These are phyloP conservation scores for Trichoderma gamsii DNA, from an alignment of 495 filamentous ascomycete species.

Conservation along the genomic window DNA sequence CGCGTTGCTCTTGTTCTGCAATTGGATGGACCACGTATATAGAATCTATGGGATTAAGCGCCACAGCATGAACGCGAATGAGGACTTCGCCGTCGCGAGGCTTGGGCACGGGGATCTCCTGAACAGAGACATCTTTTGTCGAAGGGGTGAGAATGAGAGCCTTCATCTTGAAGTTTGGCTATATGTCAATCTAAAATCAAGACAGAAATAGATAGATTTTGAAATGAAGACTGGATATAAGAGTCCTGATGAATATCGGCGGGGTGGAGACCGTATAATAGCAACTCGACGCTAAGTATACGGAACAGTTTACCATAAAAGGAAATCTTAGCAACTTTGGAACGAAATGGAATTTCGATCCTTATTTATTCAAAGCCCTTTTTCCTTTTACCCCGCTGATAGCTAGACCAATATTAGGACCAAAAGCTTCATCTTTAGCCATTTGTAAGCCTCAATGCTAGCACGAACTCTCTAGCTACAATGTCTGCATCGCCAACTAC, in stretches of 20 bases:
- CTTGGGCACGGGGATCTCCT: conserved; percentile 24
- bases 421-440: not conserved
- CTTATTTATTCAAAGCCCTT: not conserved
- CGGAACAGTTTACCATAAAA: not conserved
- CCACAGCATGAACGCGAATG: conserved; percentile 36
- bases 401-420: not conserved
- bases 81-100: conserved; percentile 29
- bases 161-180: conserved; percentile 4
- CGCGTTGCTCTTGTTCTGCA: conserved; percentile 19
- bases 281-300: not conserved
- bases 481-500: not conserved
- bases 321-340: not conserved
- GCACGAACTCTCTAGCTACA: not conserved
- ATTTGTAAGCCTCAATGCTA: not conserved
- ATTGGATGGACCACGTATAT: conserved; percentile 30
- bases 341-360: not conserved
- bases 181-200: not conserved
- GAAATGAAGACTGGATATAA: not conserved
- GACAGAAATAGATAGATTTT: not conserved
- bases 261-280: not conserved
- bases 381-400: not conserved
- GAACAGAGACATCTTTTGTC: conserved; percentile 15
- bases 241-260: not conserved
- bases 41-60: conserved; percentile 38
- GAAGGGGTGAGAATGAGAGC: conserved; percentile 4